These are phyloP conservation scores for Podila clonocystis DNA, from an alignment of 192 early-diverging fungal genomes.

Conservation along the genomic window DNA sequence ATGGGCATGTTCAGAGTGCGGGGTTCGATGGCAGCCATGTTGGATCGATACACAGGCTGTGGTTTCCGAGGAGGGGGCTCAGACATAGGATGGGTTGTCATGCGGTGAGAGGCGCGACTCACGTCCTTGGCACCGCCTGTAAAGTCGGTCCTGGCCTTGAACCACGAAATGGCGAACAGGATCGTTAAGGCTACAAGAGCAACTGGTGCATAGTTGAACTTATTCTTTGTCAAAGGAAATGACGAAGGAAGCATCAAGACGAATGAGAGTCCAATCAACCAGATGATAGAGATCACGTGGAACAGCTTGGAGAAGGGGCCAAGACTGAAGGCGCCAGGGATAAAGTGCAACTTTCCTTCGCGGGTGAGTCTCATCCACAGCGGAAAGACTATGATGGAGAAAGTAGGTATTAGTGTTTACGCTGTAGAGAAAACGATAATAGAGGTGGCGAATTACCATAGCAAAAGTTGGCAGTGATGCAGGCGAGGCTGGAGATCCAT, in stretches of 20 bases:
- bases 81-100: not conserved
- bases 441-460: conserved; percentile 10
- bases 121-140: conserved; percentile 37
- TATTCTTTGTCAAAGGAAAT: conserved; percentile 23
- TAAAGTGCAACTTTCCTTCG: conserved; percentile 27
- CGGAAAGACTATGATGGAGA: conserved; percentile 13
- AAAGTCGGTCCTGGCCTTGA: conserved; percentile 37
- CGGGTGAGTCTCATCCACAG: conserved; percentile 38
- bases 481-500: conserved; percentile 32
- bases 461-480: conserved; percentile 34
- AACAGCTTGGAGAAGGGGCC: conserved; percentile 18
- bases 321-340: conserved; percentile 21
- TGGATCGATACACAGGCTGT: not conserved
- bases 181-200: conserved; percentile 6
- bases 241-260: conserved; percentile 23
- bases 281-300: conserved; percentile 20
- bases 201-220: conserved; percentile 37
- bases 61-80: not conserved
- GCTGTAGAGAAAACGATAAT: not conserved
- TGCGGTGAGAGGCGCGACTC: conserved; percentile 33
- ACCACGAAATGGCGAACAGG: conserved; percentile 24
- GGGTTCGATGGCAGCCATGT: not conserved
- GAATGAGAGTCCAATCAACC: conserved; percentile 18
- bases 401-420: too few species aligned
- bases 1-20: not conserved